Evolutionary conservation across 2,329 filamentous ascomycete species (phyloP).

Genomic region (Aspergillus terreus): DNA sequence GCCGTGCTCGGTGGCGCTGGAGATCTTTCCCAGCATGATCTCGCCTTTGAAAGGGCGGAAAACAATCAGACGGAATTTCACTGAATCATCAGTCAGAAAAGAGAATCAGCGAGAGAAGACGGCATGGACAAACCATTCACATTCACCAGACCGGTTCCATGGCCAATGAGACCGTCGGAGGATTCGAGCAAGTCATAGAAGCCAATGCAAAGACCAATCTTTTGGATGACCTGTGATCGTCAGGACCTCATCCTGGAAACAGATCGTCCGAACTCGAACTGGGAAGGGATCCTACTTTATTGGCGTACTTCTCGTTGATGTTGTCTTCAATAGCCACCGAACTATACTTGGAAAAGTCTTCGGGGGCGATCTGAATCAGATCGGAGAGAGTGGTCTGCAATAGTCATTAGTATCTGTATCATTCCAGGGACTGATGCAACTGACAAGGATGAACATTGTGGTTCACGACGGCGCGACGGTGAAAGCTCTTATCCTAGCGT

Average conservation of each 20-base stretch:
- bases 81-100: conserved; percentile 44
- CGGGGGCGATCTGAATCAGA: conserved; percentile 85
- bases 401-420: conserved; percentile 8
- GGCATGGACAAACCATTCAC: conserved; percentile 67
- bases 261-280: not conserved
- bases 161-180: conserved; percentile 89
- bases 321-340: conserved; percentile 88
- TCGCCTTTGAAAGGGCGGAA: conserved; percentile 96
- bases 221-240: conserved; percentile 69
- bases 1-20: conserved; percentile 65
- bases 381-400: conserved; percentile 85
- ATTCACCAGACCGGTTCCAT: conserved; percentile 87
- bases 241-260: not conserved
- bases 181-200: conserved; percentile 87
- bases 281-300: conserved; percentile 58
- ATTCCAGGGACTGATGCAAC: conserved; percentile 23
- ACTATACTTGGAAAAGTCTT: conserved; percentile 79
- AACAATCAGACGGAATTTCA: conserved; percentile 88
- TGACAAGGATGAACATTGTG: conserved; percentile 50
- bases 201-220: conserved; percentile 88
- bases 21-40: conserved; percentile 81
- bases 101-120: not conserved
- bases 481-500: conserved; percentile 10
- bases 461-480: conserved; percentile 2
- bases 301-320: conserved; percentile 94